Base-by-base conservation (phyloP, 2,329 filamentous ascomycete genomes). In the Hansfordia pulvinata region DNA sequence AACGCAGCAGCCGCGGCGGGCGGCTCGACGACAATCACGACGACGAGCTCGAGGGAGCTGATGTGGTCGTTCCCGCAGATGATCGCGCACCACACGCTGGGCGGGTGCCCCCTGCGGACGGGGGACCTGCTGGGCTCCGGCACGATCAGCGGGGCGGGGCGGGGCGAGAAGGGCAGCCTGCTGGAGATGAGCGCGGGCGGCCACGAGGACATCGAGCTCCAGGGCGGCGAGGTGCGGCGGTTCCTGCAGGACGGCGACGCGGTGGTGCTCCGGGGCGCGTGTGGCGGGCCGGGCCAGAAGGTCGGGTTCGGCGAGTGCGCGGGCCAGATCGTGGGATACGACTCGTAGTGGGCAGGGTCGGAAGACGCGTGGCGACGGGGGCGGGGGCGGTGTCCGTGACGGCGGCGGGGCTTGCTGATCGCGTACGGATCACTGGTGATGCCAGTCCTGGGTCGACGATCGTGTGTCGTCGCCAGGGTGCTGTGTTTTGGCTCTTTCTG, bases 61-160 rank as follows among this genome's bases (percentile, higher is more conserved):
- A 60, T 88, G n/a, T 88, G 74, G 64, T 85, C 78, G 0, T 88
- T 86, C 53, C 69, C 77, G 4, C 81, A 88, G 48, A 85, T 86
- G 79, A 59, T 88, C 20, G 69, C 81, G 2, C 81, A 88, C 46
- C 81, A 88, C 46, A 73, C 76, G 2, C 64, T 82, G 24, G 79
- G 76, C 2, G 81, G 81, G 5, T 90, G 81, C 47, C 71, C 74
- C 4, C 63, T 90, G 60, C 65, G 71, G 24, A 65, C 74, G 0
- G 81, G 81, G 18, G 81, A 90, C 44, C 50, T 90, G 27, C 54
- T 90, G 5, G 82, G 80, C 3, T 82, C 76, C 3, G 82, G 82
- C 3, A 90, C 82, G 2, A 88, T 90, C 40, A 62, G 58, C 38
- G 60, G 60, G 4, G 47, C 54, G 4, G 48, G 42, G 4, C 27